Base-by-base conservation (phyloP, 2,329 filamentous ascomycete genomes). In the Fusarium clavum region DNA sequence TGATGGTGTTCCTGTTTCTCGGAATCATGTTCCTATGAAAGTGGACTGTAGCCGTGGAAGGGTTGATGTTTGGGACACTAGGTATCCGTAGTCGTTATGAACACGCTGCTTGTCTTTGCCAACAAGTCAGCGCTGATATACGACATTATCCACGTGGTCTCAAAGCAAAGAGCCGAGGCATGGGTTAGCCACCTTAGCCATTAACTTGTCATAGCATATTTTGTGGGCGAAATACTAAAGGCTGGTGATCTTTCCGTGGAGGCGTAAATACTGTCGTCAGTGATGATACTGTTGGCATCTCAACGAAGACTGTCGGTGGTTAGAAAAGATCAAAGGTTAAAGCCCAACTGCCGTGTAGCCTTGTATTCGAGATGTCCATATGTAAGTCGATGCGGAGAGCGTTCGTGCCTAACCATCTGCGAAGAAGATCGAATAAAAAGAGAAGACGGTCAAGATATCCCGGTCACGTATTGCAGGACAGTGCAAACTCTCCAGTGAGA, bases 361-460 rank as follows among this genome's bases (percentile, higher is more conserved):
- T 54, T 68, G 61, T 57, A 52, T 57, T 32, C 18, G 44, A 45
- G 34, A 57, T 46, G 55, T 24, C 38, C 48, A 48, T 53, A 29
- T 59, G 54, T 60, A 60, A 49, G 66, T 44, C 53, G 56, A 66
- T 58, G 34, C 32, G 49, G 41, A 46, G 44, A 30, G 46, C 53
- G 49, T 57, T 51, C 57, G 54, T 57, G 64, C 60, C 60, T 60
- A 44, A 67, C 54, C 29, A 69, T 47, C 59, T 57, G 30, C 14
- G 29, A 41, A 34, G 48, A 22, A 48, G 32, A 53, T 66, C 34
- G 41, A 48, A 32, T 46, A 54, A 57, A 57, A 48, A 57, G 47
- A 47, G 46, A 54, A 22, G 46, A 47, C 29, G 43, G 16, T n/a
- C 56, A 41, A 44, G 38, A 44, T 48, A 51, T 40, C 54, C 58